Conservation (phyloP, 108 stramenopile genomes). For the Ochromonas danica region DNA sequence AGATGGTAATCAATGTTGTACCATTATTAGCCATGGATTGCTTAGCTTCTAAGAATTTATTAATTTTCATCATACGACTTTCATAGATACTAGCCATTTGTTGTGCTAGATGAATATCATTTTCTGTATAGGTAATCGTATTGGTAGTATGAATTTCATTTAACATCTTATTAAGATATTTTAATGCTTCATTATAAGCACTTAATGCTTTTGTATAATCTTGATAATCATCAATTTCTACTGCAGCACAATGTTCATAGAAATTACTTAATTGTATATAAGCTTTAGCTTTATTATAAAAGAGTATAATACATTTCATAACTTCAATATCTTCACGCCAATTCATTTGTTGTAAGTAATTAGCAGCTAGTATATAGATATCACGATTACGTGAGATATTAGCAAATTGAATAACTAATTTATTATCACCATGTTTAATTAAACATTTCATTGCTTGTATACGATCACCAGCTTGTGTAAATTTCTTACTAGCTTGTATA, state of each 20-base stretch:
- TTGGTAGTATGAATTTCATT: too few relatives aligned
- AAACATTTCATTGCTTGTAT: constrained; percentile 67
- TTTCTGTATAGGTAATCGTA: background rate
- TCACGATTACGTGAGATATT: constrained; percentile 53
- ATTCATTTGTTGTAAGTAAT: constrained; percentile 67
- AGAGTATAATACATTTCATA: constrained; percentile 64
- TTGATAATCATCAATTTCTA: constrained; percentile 66
- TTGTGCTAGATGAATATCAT: background rate
- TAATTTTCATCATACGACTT: background rate
- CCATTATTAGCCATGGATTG: constrained; percentile 39
- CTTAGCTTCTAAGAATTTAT: constrained; percentile 42
- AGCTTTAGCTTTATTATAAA: constrained; percentile 69
- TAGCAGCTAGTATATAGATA: constrained; percentile 69
- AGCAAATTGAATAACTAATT: constrained; percentile 66
- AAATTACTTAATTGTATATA: constrained; percentile 60
- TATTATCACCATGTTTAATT: constrained; percentile 63
- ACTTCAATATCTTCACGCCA: constrained; percentile 59
- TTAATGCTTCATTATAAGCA: constrained; percentile 63
- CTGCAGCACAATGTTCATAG: constrained; percentile 64
- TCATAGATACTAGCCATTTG: background rate
- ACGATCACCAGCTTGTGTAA: constrained; percentile 68
- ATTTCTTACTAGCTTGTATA: constrained; percentile 67
- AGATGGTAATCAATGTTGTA: constrained; percentile 46
- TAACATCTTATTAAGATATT: too few relatives aligned
- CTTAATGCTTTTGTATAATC: constrained; percentile 66